Conservation (phyloP, 2,329 filamentous ascomycete species). For the Mycocentrospora acerina region DNA sequence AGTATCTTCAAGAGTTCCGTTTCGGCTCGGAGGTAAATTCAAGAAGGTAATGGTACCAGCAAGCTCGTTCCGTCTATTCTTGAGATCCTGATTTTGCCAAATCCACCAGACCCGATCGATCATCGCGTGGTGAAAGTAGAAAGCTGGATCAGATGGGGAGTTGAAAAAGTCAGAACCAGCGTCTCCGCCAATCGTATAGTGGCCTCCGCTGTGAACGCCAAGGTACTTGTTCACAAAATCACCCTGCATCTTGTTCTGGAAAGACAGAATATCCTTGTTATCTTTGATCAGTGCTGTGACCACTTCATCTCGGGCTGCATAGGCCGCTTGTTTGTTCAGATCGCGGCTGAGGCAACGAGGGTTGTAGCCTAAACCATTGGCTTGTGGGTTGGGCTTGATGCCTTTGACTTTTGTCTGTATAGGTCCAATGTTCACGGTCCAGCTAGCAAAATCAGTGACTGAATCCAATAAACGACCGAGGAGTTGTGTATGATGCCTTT, state of each 20-base stretch:
- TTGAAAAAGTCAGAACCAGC: constrained; percentile 49
- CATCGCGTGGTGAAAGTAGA: constrained; percentile 52
- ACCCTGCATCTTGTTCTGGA: constrained; percentile 43
- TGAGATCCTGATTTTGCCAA: constrained; percentile 51
- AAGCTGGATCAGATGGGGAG: constrained; percentile 48
- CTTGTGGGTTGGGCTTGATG: constrained; percentile 31
- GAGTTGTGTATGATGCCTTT: too few relatives aligned
- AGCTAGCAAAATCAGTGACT: constrained; percentile 12
- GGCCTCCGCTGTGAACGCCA: constrained; percentile 50
- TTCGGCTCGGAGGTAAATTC: constrained; percentile 46
- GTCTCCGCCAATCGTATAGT: constrained; percentile 50
- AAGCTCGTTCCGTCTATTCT: constrained; percentile 42
- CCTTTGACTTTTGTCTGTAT: constrained; percentile 42
- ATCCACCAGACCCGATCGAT: constrained; percentile 54
- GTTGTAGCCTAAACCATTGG: constrained; percentile 36
- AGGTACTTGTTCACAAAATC: constrained; percentile 36
- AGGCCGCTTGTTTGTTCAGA: constrained; percentile 27
- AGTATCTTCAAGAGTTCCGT: constrained; percentile 48
- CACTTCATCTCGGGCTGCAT: constrained; percentile 26
- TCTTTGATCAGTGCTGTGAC: constrained; percentile 24
- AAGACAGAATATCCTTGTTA: constrained; percentile 31
- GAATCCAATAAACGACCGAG: too few relatives aligned
- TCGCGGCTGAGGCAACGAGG: constrained; percentile 44
- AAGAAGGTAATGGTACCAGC: constrained; percentile 49
- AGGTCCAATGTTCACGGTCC: constrained; percentile 51